Percentiles rank a stretch among this genome's conserved stretches.
phyloP scores from a whole-genome alignment of 1,139 yeast genomes.

The Pichia terricola region DNA sequence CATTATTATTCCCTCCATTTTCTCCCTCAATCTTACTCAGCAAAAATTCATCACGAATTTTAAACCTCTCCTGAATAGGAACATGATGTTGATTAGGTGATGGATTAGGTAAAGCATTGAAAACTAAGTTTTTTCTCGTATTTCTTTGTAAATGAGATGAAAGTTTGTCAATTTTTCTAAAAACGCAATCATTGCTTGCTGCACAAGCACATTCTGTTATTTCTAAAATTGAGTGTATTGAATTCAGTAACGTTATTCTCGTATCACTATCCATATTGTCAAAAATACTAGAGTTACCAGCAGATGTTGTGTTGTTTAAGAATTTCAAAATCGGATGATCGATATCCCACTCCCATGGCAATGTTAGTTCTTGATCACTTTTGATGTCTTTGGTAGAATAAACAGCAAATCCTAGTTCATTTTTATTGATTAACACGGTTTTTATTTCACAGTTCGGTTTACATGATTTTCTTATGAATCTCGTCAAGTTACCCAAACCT shows the following conservation, averaged over 20 bases:
- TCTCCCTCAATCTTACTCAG: not conserved
- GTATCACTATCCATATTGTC: constrained; percentile 41
- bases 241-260: constrained; percentile 45
- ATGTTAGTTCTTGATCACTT: constrained; percentile 57
- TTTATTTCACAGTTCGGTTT: constrained; percentile 64
- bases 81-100: constrained; percentile 23
- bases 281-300: constrained; percentile 19
- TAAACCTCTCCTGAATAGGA: constrained; percentile 19
- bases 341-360: constrained; percentile 85
- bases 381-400: constrained; percentile 49
- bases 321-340: constrained; percentile 62
- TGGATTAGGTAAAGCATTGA: constrained; percentile 16
- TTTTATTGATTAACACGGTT: constrained; percentile 38
- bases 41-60: constrained; percentile 16
- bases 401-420: constrained; percentile 44
- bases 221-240: constrained; percentile 52
- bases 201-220: constrained; percentile 66
- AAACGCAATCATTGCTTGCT: constrained; percentile 41
- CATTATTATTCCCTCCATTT: not conserved
- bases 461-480: constrained; percentile 73
- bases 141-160: constrained; percentile 49
- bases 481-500: constrained; percentile 62
- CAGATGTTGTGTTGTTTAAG: constrained; percentile 28
- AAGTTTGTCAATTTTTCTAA: constrained; percentile 53
- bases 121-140: constrained; percentile 34